Percentiles rank a stretch among this genome's conserved stretches.
Conservation (phyloP, 345 rosid species). For the Salix udensis region DNA sequence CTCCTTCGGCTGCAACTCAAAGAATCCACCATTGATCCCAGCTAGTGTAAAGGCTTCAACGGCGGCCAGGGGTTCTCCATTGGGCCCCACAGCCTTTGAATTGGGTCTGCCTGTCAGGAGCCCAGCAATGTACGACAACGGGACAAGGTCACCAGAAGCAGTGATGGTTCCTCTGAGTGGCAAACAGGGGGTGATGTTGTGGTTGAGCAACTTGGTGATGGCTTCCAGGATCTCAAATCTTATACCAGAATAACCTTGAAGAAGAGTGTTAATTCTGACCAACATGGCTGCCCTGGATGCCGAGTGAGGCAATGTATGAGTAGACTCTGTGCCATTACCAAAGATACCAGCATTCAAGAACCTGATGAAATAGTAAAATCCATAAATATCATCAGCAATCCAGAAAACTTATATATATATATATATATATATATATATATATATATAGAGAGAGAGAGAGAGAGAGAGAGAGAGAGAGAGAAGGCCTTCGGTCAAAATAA, state of each 20-base stretch:
- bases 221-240: constrained; percentile 27
- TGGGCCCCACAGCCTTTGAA: constrained; percentile 18
- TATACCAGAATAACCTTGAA: constrained; percentile 28
- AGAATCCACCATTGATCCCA: constrained; percentile 21
- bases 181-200: constrained; percentile 20
- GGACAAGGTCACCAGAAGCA: constrained; percentile 26
- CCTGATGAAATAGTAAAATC: not conserved
- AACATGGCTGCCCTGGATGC: constrained; percentile 28
- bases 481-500: too few species aligned
- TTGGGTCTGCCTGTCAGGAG: constrained; percentile 24
- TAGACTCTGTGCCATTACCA: constrained; percentile 16
- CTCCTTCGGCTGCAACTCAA: constrained; percentile 29
- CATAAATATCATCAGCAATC: not conserved
- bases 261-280: constrained; percentile 25
- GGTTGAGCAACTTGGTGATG: constrained; percentile 21
- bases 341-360: constrained; percentile 33
- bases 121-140: constrained; percentile 24
- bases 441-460: too few species aligned
- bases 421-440: too few species aligned
- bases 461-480: too few species aligned
- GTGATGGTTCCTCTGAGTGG: constrained; percentile 23
- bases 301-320: constrained; percentile 18
- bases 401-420: not conserved
- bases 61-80: constrained; percentile 8
- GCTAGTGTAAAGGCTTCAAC: constrained; percentile 19